These are phyloP conservation scores for Suhomyces sp. DNA, from an alignment of 805 yeast genomes.

Conservation along the genomic window DNA sequence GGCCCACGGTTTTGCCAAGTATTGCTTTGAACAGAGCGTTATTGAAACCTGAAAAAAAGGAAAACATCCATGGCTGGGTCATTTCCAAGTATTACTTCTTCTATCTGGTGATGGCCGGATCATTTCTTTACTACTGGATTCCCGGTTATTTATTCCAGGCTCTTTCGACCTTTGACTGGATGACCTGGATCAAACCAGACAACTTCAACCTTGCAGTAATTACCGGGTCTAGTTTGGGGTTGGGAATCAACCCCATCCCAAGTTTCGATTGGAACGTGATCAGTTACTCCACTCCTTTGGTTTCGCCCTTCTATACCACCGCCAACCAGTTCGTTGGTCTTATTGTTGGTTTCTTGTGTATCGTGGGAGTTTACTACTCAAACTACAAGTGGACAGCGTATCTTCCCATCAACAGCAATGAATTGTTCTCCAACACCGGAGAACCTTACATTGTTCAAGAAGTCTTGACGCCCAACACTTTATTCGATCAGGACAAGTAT, in stretches of 20 bases:
- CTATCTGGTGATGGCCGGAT: constrained; percentile 18
- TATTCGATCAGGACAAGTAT: constrained; percentile 13
- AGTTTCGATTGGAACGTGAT: constrained; percentile 51
- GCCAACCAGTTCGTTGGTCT: constrained; percentile 14
- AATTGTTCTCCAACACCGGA: constrained; percentile 20
- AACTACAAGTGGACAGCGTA: constrained; percentile 18
- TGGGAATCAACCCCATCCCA: constrained; percentile 54
- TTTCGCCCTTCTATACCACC: constrained; percentile 43
- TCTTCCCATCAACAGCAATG: constrained; percentile 18
- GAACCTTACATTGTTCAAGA: constrained; percentile 11
- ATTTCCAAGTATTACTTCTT: constrained; percentile 31
- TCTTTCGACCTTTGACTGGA: constrained; percentile 49
- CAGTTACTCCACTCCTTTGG: constrained; percentile 27
- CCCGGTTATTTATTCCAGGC: constrained; percentile 44
- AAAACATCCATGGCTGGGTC: constrained; percentile 17
- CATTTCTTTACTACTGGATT: constrained; percentile 45
- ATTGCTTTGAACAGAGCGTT: constrained; percentile 49
- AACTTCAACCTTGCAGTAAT: constrained; percentile 46
- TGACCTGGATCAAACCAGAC: constrained; percentile 56
- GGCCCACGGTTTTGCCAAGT: constrained; percentile 35
- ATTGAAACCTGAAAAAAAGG: constrained; percentile 26
- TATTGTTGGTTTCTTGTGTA: constrained; percentile 12
- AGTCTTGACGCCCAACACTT: constrained; percentile 12
- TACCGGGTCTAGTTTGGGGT: constrained; percentile 46
- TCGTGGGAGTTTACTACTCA: constrained; percentile 17